Conservation (phyloP, 176 grass and related monocot species). For the Carex littledalei region DNA sequence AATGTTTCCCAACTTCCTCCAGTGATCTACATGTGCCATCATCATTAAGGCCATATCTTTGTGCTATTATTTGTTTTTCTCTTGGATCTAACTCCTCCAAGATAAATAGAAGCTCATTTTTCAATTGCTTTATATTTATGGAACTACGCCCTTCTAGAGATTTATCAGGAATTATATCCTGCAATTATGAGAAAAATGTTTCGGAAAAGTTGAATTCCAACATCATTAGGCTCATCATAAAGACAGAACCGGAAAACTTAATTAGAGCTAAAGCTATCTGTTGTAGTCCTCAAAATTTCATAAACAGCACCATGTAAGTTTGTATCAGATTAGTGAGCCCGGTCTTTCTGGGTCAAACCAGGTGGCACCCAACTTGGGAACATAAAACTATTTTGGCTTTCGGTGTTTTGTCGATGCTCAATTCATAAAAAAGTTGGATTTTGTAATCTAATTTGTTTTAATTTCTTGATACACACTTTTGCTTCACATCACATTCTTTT, state of each 20-base stretch:
- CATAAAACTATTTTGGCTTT: too few relatives aligned
- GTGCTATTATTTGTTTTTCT: slow-evolving; percentile 48
- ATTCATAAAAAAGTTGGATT: too few relatives aligned
- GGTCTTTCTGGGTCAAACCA: not conserved
- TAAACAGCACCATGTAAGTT: not conserved
- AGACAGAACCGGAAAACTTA: not conserved
- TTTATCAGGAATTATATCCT: too few relatives aligned
- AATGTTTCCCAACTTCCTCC: slow-evolving; percentile 66
- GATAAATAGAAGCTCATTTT: slow-evolving; percentile 46
- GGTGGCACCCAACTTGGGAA: too few relatives aligned
- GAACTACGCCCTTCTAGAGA: slow-evolving; percentile 30
- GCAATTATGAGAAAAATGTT: not conserved
- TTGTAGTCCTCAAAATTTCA: not conserved
- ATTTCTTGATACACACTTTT: too few relatives aligned
- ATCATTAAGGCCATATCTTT: slow-evolving; percentile 56
- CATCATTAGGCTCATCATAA: not conserved
- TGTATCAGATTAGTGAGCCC: not conserved
- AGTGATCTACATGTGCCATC: slow-evolving; percentile 60
- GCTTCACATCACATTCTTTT: too few relatives aligned
- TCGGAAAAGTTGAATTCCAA: not conserved
- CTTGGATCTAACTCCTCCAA: slow-evolving; percentile 50
- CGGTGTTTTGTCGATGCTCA: too few relatives aligned
- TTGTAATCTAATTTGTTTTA: too few relatives aligned
- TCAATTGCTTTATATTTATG: slow-evolving; percentile 36
- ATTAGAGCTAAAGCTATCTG: not conserved